These are phyloP conservation scores for Umbellularia californica DNA, from an alignment of 164 flowering plant species.

Conservation along the genomic window DNA sequence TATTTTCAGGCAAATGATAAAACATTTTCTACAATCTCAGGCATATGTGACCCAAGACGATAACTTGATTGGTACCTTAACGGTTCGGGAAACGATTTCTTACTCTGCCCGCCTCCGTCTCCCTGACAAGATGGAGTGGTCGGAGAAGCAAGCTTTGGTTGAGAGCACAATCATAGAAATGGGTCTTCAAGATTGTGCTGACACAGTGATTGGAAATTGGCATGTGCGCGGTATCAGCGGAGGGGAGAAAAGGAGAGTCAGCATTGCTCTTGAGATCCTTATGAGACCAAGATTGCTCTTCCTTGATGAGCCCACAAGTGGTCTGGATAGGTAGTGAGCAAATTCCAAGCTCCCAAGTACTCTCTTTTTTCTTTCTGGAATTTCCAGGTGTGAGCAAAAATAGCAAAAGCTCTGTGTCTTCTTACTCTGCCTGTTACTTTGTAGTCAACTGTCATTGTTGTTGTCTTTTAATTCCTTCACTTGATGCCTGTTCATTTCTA, in stretches of 20 bases:
- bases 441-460: neutral
- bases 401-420: neutral
- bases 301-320: slow-evolving; percentile 95
- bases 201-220: slow-evolving; percentile 91
- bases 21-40: slow-evolving; percentile 24
- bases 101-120: slow-evolving; percentile 83
- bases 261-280: slow-evolving; percentile 86
- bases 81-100: slow-evolving; percentile 81
- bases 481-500: neutral
- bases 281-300: slow-evolving; percentile 90
- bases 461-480: neutral
- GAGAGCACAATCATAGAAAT: slow-evolving; percentile 85
- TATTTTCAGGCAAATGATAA: neutral
- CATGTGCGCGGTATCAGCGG: slow-evolving; percentile 94
- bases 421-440: neutral
- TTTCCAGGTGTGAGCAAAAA: neutral
- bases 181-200: slow-evolving; percentile 95
- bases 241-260: slow-evolving; percentile 87
- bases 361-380: neutral
- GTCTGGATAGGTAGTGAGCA: slow-evolving; percentile 74
- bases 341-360: neutral
- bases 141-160: slow-evolving; percentile 67
- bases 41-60: slow-evolving; percentile 98
- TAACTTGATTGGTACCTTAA: slow-evolving; percentile 80
- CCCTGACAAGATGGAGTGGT: slow-evolving; percentile 72